These are phyloP conservation scores for Silene noctiflora DNA, from an alignment of 179 eudicot genomes.

Conservation along the genomic window DNA sequence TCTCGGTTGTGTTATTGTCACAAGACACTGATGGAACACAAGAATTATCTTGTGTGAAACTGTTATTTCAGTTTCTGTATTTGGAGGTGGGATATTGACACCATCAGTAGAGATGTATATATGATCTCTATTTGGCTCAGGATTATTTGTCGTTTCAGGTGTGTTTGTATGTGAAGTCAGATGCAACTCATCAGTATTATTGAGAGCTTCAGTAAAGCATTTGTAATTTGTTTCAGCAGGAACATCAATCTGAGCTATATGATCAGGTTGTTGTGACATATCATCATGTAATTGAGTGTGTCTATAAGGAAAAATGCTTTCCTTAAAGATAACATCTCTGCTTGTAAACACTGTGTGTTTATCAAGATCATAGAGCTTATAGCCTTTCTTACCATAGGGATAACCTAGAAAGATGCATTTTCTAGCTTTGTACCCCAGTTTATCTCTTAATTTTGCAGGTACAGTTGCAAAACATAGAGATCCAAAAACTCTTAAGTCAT, in stretches of 20 bases:
- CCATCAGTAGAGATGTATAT: too few relatives aligned
- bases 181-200: too few relatives aligned
- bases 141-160: too few relatives aligned
- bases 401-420: background rate
- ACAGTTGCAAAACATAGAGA: background rate
- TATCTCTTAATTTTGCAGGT: background rate
- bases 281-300: background rate
- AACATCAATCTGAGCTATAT: too few relatives aligned
- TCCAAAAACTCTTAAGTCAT: background rate
- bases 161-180: too few relatives aligned
- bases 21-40: background rate
- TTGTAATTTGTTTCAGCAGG: too few relatives aligned
- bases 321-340: background rate
- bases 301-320: background rate
- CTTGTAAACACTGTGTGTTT: background rate
- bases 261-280: too few relatives aligned
- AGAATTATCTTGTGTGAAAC: background rate
- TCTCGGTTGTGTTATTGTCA: background rate
- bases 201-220: too few relatives aligned
- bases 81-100: too few relatives aligned
- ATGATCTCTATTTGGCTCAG: too few relatives aligned
- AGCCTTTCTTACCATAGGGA: background rate
- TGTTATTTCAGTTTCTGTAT: too few relatives aligned
- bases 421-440: background rate
- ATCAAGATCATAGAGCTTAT: background rate